phyloP scores from a whole-genome alignment of 1,284 basidiomycete species.

The Rhodotorula sp. region DNA sequence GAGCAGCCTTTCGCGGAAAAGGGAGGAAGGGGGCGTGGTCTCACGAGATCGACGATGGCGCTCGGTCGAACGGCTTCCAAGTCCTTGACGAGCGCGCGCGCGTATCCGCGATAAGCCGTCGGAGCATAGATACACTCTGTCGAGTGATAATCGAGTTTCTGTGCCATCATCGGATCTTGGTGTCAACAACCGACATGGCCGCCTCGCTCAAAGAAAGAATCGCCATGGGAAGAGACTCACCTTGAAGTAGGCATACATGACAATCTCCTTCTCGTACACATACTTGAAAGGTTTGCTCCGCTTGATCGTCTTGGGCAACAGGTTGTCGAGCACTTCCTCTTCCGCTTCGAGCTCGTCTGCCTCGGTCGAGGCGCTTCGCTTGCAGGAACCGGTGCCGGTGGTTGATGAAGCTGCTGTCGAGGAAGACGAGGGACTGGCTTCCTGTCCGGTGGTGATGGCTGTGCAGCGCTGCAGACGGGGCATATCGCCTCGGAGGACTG shows the following conservation, averaged over 20 bases:
- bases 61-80: conserved; percentile 89
- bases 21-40: conserved; percentile 7
- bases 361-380: background rate
- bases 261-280: conserved; percentile 99
- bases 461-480: conserved; percentile 91
- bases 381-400: conserved; percentile 16
- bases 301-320: conserved; percentile 74
- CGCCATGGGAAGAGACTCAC: conserved; percentile 50
- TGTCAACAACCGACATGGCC: too few species aligned
- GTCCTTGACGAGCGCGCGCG: conserved; percentile 89
- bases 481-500: conserved; percentile 96
- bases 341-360: conserved; percentile 33
- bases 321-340: conserved; percentile 12
- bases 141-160: conserved; percentile 88
- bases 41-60: conserved; percentile 96
- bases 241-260: conserved; percentile 63
- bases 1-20: background rate
- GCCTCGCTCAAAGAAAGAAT: background rate
- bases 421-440: conserved; percentile 7
- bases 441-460: conserved; percentile 81
- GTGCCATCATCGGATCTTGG: conserved; percentile 10
- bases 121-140: conserved; percentile 99
- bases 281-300: conserved; percentile 98
- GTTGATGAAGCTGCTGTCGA: background rate
- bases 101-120: conserved; percentile 89